Conservation (phyloP, 768 basidiomycete genomes). For the Rhodotorula graminis region DNA sequence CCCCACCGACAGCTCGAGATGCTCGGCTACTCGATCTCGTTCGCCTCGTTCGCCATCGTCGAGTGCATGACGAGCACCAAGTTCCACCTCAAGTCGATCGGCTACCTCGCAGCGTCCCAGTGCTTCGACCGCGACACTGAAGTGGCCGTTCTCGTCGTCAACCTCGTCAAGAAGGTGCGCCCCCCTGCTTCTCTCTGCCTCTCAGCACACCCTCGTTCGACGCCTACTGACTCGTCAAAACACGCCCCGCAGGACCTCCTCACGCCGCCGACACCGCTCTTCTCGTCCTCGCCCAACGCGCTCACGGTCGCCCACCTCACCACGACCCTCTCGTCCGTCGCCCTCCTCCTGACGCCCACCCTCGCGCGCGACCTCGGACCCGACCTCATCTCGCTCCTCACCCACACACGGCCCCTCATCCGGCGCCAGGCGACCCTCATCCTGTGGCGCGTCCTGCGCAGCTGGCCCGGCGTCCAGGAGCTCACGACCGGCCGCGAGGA, state of each 20-base stretch:
- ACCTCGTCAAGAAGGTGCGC: conserved; percentile 83
- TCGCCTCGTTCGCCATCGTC: conserved; percentile 93
- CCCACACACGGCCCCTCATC: conserved; percentile 79
- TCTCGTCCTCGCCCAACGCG: conserved; percentile 25
- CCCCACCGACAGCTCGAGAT: conserved; percentile 74
- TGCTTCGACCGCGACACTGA: conserved; percentile 93
- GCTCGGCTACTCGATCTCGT: conserved; percentile 82
- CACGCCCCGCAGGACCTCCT: conserved; percentile 57
- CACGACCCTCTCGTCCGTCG: conserved; percentile 46
- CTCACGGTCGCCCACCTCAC: conserved; percentile 40
- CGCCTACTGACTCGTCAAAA: background rate
- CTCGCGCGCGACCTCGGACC: conserved; percentile 84
- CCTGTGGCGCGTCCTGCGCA: conserved; percentile 70
- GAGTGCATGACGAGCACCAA: conserved; percentile 95
- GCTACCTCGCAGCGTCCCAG: conserved; percentile 86
- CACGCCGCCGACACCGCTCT: conserved; percentile 21
- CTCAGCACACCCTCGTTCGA: too few relatives aligned
- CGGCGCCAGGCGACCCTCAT: conserved; percentile 85
- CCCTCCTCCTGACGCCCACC: conserved; percentile 66
- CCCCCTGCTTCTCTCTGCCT: background rate
- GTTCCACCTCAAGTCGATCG: conserved; percentile 87
- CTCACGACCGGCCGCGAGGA: conserved; percentile 65
- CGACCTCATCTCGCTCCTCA: conserved; percentile 78
- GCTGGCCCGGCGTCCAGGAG: conserved; percentile 72
- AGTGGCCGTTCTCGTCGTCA: conserved; percentile 94